Base-by-base conservation (phyloP, 139 green algal genomes). In the Ulvella scutata region DNA sequence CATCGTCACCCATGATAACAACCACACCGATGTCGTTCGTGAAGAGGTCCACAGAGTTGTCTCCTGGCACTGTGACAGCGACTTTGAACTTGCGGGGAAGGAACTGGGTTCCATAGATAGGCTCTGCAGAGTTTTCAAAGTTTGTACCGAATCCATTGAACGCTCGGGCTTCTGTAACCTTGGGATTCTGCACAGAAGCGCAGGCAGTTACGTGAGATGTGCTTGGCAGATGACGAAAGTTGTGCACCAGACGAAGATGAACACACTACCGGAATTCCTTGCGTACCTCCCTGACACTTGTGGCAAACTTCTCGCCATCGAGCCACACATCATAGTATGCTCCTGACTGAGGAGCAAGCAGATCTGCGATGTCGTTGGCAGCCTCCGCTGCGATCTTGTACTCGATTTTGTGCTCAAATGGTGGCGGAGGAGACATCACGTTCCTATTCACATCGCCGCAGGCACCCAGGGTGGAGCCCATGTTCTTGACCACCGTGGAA, bases 241-340 rank as follows among this genome's bases (percentile, higher is more conserved):
- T 10, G 20, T 39, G 21, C 6, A 67, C 51, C 4, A 26, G n/a
- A n/a, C 13, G 0, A 67, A 23, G 26, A 43, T 33, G 35, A 21
- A 20, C 43, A 10, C 26, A 59, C 75, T 35, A 26, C 20, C 35
- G 37, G 51, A 17, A 3, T 33, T 74, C 21, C 20, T n/a, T 35
- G 73, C 83, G 1, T 74, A 92, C 87, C 90, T 96, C 91, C 82
- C 89, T 93, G 51, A 92, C 84, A 67, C 88, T 79, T 2, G 79
- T 86, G 77, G 97, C 88, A 76, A 98, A 97, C 88, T 98, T 97
- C 88, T 98, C 95, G 38, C 95, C 95, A 76, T 99, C 95, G 6
- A 99, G 92, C 95, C 95, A 99, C 31, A 99, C 87, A 78, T 99
- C 95, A 78, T 99, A 99, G 85, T 99, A 99, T 3, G 94, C 91